Conservation (phyloP, 257 asterid genomes). For the Nemophila menziesii region DNA sequence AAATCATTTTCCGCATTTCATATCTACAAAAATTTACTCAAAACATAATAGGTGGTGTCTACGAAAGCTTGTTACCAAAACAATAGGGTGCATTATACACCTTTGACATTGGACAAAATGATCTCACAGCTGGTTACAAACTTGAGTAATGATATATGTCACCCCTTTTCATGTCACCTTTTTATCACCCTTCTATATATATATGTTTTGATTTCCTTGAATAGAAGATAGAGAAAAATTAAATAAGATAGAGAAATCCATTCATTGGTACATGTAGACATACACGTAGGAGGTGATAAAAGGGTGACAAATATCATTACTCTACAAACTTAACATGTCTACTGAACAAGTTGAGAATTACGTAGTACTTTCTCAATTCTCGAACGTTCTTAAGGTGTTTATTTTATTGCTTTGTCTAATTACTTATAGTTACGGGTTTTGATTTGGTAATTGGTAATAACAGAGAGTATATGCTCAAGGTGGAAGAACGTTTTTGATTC, state of each 20-base stretch:
- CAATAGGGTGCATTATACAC: constrained; percentile 44
- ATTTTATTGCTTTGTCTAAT: not conserved
- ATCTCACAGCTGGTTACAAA: constrained; percentile 64
- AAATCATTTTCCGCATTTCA: constrained; percentile 1
- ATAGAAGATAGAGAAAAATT: no score
- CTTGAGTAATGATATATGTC: no score
- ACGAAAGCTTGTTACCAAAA: constrained; percentile 32
- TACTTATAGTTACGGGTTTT: not conserved
- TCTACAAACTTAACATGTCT: constrained; percentile 52
- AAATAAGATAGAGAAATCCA: no score
- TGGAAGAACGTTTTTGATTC: constrained; percentile 67
- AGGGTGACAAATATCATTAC: no score
- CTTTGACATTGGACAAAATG: constrained; percentile 80
- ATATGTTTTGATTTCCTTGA: no score
- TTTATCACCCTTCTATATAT: no score
- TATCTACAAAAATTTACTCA: no score
- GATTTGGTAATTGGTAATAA: not conserved
- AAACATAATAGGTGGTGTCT: constrained; percentile 19
- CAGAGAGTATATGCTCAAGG: constrained; percentile 40
- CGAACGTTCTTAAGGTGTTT: constrained; percentile 40
- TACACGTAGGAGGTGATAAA: no score
- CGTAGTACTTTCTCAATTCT: constrained; percentile 42
- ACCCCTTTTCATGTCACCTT: no score
- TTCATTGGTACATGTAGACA: no score
- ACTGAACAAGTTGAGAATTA: constrained; percentile 55